Conservation (phyloP, 2,329 filamentous ascomycete genomes). For the Alternaria sp. region DNA sequence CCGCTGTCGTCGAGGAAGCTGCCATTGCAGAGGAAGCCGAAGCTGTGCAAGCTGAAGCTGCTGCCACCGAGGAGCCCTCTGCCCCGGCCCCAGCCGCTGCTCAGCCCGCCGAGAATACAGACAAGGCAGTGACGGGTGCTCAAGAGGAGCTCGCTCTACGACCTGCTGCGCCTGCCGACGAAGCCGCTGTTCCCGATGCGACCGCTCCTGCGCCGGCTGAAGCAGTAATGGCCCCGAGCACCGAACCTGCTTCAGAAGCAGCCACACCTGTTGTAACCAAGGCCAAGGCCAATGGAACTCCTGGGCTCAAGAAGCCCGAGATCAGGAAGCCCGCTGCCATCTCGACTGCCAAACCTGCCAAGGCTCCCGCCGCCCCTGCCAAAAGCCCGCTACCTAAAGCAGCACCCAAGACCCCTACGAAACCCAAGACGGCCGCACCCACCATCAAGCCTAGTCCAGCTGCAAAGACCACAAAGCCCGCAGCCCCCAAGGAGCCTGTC, state of each 20-base stretch:
- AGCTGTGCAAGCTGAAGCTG: background rate
- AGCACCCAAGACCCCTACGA: slow-evolving; percentile 41
- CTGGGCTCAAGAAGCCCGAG: slow-evolving; percentile 19
- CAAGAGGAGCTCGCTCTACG: slow-evolving; percentile 52
- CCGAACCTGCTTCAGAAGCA: background rate
- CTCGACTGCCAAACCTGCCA: slow-evolving; percentile 39
- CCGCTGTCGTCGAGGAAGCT: background rate
- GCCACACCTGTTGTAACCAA: slow-evolving; percentile 2
- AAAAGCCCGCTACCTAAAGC: slow-evolving; percentile 44
- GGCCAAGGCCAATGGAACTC: slow-evolving; percentile 25
- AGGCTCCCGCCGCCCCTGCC: slow-evolving; percentile 23
- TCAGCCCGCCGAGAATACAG: slow-evolving; percentile 45
- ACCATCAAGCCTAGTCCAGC: slow-evolving; percentile 29
- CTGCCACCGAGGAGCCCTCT: background rate
- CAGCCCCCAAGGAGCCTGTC: slow-evolving; percentile 28
- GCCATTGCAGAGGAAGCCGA: background rate
- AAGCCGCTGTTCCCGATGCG: slow-evolving; percentile 44
- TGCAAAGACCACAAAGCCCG: slow-evolving; percentile 27
- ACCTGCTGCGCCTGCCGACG: slow-evolving; percentile 48
- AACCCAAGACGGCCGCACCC: slow-evolving; percentile 24
- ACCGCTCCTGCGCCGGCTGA: slow-evolving; percentile 43
- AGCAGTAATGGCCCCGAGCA: slow-evolving; percentile 26
- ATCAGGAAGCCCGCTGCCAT: slow-evolving; percentile 43
- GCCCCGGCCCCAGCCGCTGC: background rate
- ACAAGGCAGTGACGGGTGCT: slow-evolving; percentile 52